Conservation (phyloP, 225 moss, liverwort and hornwort species). For the Climacium dendroides region DNA sequence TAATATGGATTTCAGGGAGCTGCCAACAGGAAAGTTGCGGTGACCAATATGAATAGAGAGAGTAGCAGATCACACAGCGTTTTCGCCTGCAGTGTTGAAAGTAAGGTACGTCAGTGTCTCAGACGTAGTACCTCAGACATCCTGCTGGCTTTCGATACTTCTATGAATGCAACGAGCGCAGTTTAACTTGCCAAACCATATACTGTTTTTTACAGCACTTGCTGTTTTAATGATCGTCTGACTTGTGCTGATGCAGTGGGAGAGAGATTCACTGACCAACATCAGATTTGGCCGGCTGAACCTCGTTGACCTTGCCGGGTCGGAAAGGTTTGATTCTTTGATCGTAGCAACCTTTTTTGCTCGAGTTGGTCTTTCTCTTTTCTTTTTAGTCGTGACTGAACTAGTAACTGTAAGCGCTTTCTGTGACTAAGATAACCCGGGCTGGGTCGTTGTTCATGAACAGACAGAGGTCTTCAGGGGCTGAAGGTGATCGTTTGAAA, state of each 20-base stretch:
- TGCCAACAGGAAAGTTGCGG: conserved; percentile 81
- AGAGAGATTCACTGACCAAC: conserved; percentile 70
- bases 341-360: not conserved
- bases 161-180: not conserved
- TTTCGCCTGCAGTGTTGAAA: conserved; percentile 91
- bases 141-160: not conserved
- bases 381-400: not conserved
- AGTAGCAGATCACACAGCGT: conserved; percentile 98
- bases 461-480: conserved; percentile 88
- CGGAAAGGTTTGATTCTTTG: conserved; percentile 53
- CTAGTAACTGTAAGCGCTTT: not conserved
- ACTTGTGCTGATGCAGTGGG: conserved; percentile 48
- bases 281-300: conserved; percentile 86
- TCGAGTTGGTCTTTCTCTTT: too few relatives aligned
- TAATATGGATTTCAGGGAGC: conserved; percentile 51
- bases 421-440: not conserved
- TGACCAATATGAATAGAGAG: conserved; percentile 96
- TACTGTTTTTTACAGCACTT: not conserved
- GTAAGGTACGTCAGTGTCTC: conserved; percentile 38
- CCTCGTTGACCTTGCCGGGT: conserved; percentile 90
- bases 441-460: not conserved
- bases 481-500: conserved; percentile 92
- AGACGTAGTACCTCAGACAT: not conserved
- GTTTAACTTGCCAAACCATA: too few relatives aligned
- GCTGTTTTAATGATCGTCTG: not conserved